phyloP scores from a whole-genome alignment of 306 rosid species.

The Fagus crenata region DNA sequence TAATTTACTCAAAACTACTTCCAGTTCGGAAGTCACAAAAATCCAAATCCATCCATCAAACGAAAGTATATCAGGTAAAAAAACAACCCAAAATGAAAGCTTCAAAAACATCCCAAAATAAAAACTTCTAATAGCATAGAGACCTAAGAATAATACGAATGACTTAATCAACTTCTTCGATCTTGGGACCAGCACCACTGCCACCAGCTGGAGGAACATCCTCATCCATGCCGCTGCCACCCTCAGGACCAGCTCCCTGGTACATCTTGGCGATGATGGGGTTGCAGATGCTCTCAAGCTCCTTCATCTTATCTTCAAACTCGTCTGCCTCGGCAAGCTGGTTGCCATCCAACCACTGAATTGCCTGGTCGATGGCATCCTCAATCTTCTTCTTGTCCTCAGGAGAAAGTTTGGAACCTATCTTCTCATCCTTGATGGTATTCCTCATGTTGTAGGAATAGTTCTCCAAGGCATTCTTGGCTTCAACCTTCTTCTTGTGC shows the following conservation, averaged over 20 bases:
- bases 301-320: conserved; percentile 67
- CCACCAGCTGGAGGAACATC: conserved; percentile 48
- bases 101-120: not conserved
- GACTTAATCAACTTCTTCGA: conserved; percentile 62
- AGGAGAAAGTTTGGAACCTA: conserved; percentile 33
- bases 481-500: conserved; percentile 57
- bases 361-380: conserved; percentile 47
- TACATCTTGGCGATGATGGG: conserved; percentile 67
- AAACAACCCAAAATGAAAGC: not conserved
- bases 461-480: conserved; percentile 54
- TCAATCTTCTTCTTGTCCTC: conserved; percentile 57
- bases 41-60: too few species aligned
- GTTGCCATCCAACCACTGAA: conserved; percentile 61
- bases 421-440: conserved; percentile 52
- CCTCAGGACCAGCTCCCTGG: conserved; percentile 54
- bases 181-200: conserved; percentile 60
- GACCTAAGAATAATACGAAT: too few species aligned
- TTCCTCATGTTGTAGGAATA: conserved; percentile 58
- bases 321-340: conserved; percentile 60
- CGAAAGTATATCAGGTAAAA: too few species aligned
- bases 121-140: too few species aligned
- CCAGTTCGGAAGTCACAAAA: too few species aligned
- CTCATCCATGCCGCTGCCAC: conserved; percentile 50
- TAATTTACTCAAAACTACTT: too few species aligned
- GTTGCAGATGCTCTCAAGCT: conserved; percentile 55